These are phyloP conservation scores for Apophysomyces trapeziformis DNA, from an alignment of 371 early-diverging fungal species.

Conservation along the genomic window DNA sequence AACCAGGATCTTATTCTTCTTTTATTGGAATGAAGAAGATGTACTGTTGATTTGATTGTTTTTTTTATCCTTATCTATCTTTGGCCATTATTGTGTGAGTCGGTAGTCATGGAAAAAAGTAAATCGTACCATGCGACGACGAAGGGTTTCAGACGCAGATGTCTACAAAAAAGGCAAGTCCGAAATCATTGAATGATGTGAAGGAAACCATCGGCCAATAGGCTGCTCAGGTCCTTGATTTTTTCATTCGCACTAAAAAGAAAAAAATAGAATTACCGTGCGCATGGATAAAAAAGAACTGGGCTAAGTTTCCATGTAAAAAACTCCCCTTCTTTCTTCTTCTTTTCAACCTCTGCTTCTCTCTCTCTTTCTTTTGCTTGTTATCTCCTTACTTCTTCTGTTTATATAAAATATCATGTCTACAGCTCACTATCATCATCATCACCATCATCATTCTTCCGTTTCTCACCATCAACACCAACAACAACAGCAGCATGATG, in stretches of 20 bases:
- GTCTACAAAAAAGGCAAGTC: constrained; percentile 1
- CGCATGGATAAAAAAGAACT: constrained; percentile 7
- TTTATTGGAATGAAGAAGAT: too few species aligned
- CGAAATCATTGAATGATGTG: not conserved
- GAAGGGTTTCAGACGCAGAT: constrained; percentile 6
- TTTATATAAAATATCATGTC: not conserved
- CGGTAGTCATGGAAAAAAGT: too few species aligned
- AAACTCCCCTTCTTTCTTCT: not conserved
- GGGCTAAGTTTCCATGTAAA: not conserved
- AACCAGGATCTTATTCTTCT: too few species aligned
- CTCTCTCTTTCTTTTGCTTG: too few species aligned
- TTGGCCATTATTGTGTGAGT: too few species aligned
- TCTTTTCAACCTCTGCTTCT: not conserved
- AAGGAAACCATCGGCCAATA: not conserved
- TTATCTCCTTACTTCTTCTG: too few species aligned
- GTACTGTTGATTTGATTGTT: too few species aligned
- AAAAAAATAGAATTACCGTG: not conserved
- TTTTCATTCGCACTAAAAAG: too few species aligned
- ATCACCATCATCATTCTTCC: too few species aligned
- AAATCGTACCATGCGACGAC: not conserved
- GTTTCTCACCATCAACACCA: too few species aligned
- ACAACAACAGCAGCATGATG: not conserved
- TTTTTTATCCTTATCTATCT: too few species aligned
- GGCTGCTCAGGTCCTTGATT: not conserved
- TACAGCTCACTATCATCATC: not conserved